A percentile compares a stretch with the other conserved stretches of the same genome.
Evolutionary conservation across 257 asterid genomes (phyloP).

Genomic region (Sherardia arvensis): DNA sequence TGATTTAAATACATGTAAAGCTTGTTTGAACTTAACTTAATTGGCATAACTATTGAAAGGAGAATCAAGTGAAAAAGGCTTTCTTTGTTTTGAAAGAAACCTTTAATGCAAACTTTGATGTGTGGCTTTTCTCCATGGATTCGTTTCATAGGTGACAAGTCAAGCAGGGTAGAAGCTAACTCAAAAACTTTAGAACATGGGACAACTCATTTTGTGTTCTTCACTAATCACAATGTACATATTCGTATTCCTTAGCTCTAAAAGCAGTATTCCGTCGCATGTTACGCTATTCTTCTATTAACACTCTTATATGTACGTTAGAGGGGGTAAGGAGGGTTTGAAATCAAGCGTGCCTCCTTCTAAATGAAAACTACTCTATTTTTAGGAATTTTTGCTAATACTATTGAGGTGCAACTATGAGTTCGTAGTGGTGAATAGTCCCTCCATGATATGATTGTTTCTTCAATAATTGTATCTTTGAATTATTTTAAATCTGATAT

Average conservation of each 20-base stretch:
- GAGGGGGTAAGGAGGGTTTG: too few species aligned
- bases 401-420: too few species aligned
- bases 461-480: too few species aligned
- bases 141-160: conserved; percentile 61
- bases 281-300: conserved; percentile 3
- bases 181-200: conserved; percentile 2
- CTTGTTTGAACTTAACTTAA: background rate
- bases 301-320: too few species aligned
- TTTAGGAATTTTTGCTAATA: too few species aligned
- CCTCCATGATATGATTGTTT: too few species aligned
- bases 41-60: background rate
- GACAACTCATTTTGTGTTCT: conserved; percentile 22
- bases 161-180: conserved; percentile 27
- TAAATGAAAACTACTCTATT: too few species aligned
- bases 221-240: conserved; percentile 2
- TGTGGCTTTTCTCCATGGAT: conserved; percentile 23
- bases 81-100: conserved; percentile 34
- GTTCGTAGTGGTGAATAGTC: too few species aligned
- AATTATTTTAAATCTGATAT: too few species aligned
- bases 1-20: too few species aligned
- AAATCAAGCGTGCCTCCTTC: too few species aligned
- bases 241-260: conserved; percentile 2
- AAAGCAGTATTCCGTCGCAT: conserved; percentile 37
- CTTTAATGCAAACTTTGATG: conserved; percentile 22
- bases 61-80: conserved; percentile 30